Conservation (phyloP, 2,329 filamentous ascomycete genomes). For the Fusarium aywerte region DNA sequence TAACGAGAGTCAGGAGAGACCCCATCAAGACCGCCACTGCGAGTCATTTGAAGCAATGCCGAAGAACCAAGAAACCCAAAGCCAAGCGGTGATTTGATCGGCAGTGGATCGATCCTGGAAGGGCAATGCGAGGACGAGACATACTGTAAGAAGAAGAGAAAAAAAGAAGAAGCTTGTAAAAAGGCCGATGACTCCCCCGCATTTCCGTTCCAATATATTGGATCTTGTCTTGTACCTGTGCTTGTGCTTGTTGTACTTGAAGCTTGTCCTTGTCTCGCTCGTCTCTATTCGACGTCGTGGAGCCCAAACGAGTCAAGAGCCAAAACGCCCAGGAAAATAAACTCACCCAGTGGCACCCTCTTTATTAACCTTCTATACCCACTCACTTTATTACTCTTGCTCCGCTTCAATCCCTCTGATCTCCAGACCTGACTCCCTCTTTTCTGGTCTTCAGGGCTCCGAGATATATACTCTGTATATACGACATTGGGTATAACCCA, state of each 20-base stretch:
- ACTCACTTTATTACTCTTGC: conserved; percentile 9
- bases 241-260: neutral
- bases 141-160: neutral
- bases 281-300: conserved; percentile 12
- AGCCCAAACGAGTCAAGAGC: conserved; percentile 24
- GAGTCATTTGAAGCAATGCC: conserved; percentile 40
- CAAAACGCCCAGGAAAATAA: conserved; percentile 21
- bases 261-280: conserved; percentile 11
- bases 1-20: conserved; percentile 4
- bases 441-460: neutral
- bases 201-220: conserved; percentile 18
- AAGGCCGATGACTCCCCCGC: conserved; percentile 42
- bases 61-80: neutral
- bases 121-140: conserved; percentile 1
- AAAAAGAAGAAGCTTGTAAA: conserved; percentile 23
- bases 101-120: conserved; percentile 39
- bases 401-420: conserved; percentile 18
- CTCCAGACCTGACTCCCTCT: neutral
- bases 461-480: conserved; percentile 24
- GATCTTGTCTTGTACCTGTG: conserved; percentile 4
- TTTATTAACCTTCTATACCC: conserved; percentile 20
- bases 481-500: neutral
- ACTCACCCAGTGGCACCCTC: conserved; percentile 18
- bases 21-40: conserved; percentile 37
- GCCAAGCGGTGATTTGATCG: conserved; percentile 43